Evolutionary conservation across 768 basidiomycete genomes (phyloP), one percentile per base, ranked within the genome.

Genomic region (Mycena vitilis): DNA sequence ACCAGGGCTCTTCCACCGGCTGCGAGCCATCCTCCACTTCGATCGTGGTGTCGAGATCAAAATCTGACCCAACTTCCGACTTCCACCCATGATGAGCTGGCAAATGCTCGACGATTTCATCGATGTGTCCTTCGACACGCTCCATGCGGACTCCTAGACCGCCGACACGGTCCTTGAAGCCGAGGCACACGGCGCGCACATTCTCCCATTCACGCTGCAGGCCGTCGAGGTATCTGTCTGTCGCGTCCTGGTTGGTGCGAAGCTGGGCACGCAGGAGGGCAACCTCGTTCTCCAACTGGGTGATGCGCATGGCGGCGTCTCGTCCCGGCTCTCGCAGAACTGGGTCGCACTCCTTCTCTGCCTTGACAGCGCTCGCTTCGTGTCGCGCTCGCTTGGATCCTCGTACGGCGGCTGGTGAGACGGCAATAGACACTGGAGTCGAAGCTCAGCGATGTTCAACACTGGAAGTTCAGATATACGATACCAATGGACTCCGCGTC

Each of bases 11-110:
- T 4, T 30, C 60, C 60, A 61, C 23, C 0, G 60, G 60, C 49
- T 61, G 60, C 16, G 60, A 51, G 15, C 53, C 53, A 54, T 54
- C 53, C 25, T 54, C 53, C 30, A 54, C 34, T 20, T 54, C 53
- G 3, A n/a, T n/a, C n/a, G n/a, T n/a, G n/a, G n/a, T n/a, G n/a
- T n/a, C n/a, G n/a, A 36, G 53, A 54, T 54, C 53, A 23, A n/a
- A 38, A 8, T 54, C 36, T 9, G 36, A 54, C 9, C 53, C 53
- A 11, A 37, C 16, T 37, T 54, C 53, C 7, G 53, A 54, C 9
- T 15, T 54, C 53, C 53, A 54, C 12, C 53, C 36, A 20, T 38
- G 10, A 54, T 38, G 36, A 37, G 3, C 53, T 8, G 53, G 53
- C 7, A 54, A 34, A 54, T 54, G 53, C 34, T 9, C 20, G n/a